These are phyloP conservation scores for Asterochloris erici DNA, from an alignment of 139 green algal species.

Conservation along the genomic window DNA sequence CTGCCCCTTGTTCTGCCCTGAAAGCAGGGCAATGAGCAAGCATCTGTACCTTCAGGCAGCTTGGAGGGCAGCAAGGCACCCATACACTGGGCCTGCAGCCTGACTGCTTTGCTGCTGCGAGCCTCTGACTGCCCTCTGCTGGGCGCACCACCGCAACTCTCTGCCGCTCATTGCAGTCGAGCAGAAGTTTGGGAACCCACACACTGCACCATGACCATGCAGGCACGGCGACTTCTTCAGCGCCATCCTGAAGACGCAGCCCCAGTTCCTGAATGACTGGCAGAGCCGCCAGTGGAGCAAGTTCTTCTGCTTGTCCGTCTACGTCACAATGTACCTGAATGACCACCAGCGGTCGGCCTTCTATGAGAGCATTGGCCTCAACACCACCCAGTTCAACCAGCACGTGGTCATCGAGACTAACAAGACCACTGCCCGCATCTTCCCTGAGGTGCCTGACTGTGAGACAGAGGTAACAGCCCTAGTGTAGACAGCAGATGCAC, in stretches of 20 bases:
- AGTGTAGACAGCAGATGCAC: too few relatives aligned
- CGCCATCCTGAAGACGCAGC: constrained; percentile 86
- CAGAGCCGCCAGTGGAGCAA: constrained; percentile 85
- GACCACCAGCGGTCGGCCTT: constrained; percentile 90
- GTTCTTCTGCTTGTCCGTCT: constrained; percentile 99
- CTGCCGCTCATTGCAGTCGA: background rate
- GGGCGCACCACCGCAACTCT: background rate
- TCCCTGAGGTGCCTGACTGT: constrained; percentile 78
- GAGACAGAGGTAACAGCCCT: too few relatives aligned
- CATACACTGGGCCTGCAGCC: too few relatives aligned
- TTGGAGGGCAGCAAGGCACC: too few relatives aligned
- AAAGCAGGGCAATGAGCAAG: too few relatives aligned
- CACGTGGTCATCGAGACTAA: constrained; percentile 99
- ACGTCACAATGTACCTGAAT: constrained; percentile 99
- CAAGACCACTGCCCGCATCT: constrained; percentile 93
- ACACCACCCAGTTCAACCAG: constrained; percentile 97
- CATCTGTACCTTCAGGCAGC: too few relatives aligned
- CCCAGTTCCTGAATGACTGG: constrained; percentile 63
- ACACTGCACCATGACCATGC: background rate
- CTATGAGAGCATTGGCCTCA: constrained; percentile 91
- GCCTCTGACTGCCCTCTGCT: too few relatives aligned
- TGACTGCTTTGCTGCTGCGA: too few relatives aligned
- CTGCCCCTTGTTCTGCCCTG: too few relatives aligned
- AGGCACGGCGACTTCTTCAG: constrained; percentile 93
- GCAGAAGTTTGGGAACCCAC: background rate